Evolutionary conservation across 1,284 basidiomycete species (phyloP).

Genomic region (Papiliotrema laurentii): DNA sequence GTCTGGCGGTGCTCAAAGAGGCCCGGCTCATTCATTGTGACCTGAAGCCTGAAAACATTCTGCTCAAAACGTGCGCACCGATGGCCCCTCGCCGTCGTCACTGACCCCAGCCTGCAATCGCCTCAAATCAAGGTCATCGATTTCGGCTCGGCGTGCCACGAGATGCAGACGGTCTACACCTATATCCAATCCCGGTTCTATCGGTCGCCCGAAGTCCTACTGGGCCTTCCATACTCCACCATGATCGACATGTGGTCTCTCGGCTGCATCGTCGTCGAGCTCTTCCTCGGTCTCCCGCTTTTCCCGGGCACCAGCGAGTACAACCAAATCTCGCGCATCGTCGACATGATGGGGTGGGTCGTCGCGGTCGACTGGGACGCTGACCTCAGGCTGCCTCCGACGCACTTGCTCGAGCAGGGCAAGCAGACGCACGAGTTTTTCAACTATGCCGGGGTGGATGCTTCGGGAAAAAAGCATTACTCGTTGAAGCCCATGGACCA

Average conservation of each 20-base stretch:
- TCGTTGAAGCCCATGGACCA: constrained; percentile 88
- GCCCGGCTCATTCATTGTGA: constrained; percentile 97
- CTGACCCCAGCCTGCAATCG: constrained; percentile 70
- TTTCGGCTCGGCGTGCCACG: constrained; percentile 97
- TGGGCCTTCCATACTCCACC: constrained; percentile 90
- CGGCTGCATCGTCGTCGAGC: constrained; percentile 98
- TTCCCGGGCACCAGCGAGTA: constrained; percentile 99
- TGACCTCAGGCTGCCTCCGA: constrained; percentile 57
- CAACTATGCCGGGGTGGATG: constrained; percentile 66
- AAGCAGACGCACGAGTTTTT: constrained; percentile 97
- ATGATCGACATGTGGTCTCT: constrained; percentile 98
- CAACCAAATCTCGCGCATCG: constrained; percentile 93
- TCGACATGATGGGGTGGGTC: constrained; percentile 94
- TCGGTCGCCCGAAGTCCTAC: constrained; percentile 92
- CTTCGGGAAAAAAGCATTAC: constrained; percentile 81
- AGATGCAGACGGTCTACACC: constrained; percentile 97
- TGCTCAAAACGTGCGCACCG: constrained; percentile 77
- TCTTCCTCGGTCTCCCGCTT: constrained; percentile 91
- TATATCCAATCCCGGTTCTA: constrained; percentile 99
- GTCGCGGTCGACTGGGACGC: background rate
- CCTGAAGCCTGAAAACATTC: constrained; percentile 93
- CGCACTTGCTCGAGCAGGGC: constrained; percentile 90
- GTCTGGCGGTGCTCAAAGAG: constrained; percentile 87
- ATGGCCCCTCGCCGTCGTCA: background rate
- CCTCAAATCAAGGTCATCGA: constrained; percentile 99